Percentiles rank a stretch among this genome's conserved stretches.
Evolutionary conservation across 768 basidiomycete species (phyloP).

Genomic region (Mrakia frigida): DNA sequence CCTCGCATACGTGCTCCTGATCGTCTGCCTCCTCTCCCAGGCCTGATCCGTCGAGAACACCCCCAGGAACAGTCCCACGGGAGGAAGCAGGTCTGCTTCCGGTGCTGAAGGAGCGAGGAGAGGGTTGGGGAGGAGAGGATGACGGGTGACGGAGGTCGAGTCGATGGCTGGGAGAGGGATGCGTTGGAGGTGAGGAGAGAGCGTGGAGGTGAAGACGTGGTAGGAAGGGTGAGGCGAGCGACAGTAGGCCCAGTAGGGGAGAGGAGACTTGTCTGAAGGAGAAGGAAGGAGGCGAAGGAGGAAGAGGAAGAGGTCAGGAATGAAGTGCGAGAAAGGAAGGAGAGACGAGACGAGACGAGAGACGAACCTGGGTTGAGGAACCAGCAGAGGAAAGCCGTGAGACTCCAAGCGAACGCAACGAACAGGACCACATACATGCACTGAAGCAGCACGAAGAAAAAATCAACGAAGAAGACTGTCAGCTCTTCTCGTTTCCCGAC

Average conservation of each 20-base stretch:
- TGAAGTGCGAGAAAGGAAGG: background rate
- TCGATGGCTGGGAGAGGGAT: constrained; percentile 37
- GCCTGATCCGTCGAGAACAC: constrained; percentile 84
- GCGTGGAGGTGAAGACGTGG: constrained; percentile 45
- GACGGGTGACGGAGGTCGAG: constrained; percentile 42
- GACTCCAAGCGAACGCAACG: constrained; percentile 69
- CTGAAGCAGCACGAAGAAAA: background rate
- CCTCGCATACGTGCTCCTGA: constrained; percentile 82
- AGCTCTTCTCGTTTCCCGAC: no score
- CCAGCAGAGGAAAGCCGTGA: constrained; percentile 84
- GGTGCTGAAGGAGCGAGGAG: constrained; percentile 34
- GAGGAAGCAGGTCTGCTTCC: constrained; percentile 63
- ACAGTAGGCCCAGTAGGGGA: constrained; percentile 94
- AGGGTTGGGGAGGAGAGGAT: constrained; percentile 36
- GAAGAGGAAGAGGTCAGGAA: background rate
- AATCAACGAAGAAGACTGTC: background rate
- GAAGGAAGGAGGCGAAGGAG: no score
- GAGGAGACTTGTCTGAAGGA: constrained; percentile 71
- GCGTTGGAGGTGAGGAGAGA: constrained; percentile 44
- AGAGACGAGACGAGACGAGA: background rate
- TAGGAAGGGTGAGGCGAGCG: constrained; percentile 50
- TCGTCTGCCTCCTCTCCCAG: constrained; percentile 76
- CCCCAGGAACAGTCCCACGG: constrained; percentile 80
- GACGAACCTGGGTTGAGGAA: constrained; percentile 65
- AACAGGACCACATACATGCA: constrained; percentile 55